Base-by-base conservation (phyloP, 495 filamentous ascomycete genomes). In the Xylaria venustula region DNA sequence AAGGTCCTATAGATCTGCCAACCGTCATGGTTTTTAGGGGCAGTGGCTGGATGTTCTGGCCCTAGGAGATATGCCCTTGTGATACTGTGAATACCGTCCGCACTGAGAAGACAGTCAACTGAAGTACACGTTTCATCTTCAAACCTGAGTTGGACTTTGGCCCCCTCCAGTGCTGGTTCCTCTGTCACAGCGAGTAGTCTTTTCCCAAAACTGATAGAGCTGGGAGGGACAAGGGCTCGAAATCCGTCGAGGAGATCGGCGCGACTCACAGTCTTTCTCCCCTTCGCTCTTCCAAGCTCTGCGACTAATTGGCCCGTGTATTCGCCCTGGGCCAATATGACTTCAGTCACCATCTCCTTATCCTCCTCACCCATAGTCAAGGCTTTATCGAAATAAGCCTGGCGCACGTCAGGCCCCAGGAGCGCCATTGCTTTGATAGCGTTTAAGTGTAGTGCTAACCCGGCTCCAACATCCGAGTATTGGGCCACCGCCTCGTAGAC, bases 1-100 rank as follows among this genome's bases (percentile, higher is more conserved):
- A 80, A 62, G 2, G 76, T 75, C 12, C 77, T 73, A 64, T 77
- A 80, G 26, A 78, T 73, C 64, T 75, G 67, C 70, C 73, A 79
- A 46, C 73, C 58, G 49, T 76, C 73, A 55, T 75, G 72, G 64
- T 77, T 76, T 48, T 74, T 70, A 14, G 79, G 72, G 23, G 52
- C n/a, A 4, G 69, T 65, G 22, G 77, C 75, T 3, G 73, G 72
- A 52, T 79, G 75, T 30, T 71, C 56, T 28, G 65, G 40, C 0
- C 76, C 75, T 7, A 79, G 65, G 12, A 83, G 55, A 60, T 78
- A 70, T 41, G 46, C 47, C 3, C 80, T 72, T n/a, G 74, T 74
- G 12, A 65, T 37, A 47, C 68, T 72, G 36, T 79, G 77, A n/a
- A 82, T 75, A 25, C 79, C 79, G 54, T 82, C 79, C n/a, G 76